Evolutionary conservation across 139 green algal species (phyloP), one percentile per base, ranked within the genome.

Genomic region (Yamagishiella unicocca): DNA sequence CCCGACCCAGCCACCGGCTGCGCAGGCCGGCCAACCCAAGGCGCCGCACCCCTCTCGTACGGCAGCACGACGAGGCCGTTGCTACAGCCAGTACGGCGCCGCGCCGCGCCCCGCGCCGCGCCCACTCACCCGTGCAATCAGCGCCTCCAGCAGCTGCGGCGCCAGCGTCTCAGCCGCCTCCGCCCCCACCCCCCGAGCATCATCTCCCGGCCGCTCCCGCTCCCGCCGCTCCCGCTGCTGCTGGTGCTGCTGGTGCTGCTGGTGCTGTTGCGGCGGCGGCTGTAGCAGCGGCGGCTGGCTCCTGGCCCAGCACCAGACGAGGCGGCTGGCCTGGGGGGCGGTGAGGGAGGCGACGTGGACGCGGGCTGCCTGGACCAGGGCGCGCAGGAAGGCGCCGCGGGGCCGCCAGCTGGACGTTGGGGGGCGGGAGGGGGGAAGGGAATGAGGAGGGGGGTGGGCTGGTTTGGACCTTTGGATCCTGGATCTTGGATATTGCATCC

Each of bases 261-360:
- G n/a, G 37, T 17, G 46, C 31, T 1, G 76, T 4, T 46, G 66
- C 4, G 66, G 66, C 66, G 9, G 66, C 1, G 2, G 72, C 72
- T 24, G 43, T 42, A 24, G 43, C 67, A 46, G 2, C n/a, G 12
- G 1, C 37, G 14, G 27, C 19, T 10, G 31, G 54, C 53, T 71
- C 31, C 80, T 22, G 6, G 80, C 64, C 80, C 80, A 86, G 24
- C 4, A 37, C 80, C 80, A 86, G 31, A 86, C 21, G 62, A 86
- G 19, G 10, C 80, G 62, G 1, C 40, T 43, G 1, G 80, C 80
- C n/a, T 86, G 35, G 17, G 33, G 37, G 0, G 78, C 29, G 2
- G 7, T 24, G 40, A 85, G 27, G 40, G 24, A 1, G 61, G n/a
- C 29, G 2, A 33, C 40, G n/a, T 50, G 78, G 40, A 61, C 61